Evolutionary conservation across 1,284 basidiomycete genomes (phyloP), one percentile per base, ranked within the genome.

Genomic region (Neotropicomus parvogracilis): DNA sequence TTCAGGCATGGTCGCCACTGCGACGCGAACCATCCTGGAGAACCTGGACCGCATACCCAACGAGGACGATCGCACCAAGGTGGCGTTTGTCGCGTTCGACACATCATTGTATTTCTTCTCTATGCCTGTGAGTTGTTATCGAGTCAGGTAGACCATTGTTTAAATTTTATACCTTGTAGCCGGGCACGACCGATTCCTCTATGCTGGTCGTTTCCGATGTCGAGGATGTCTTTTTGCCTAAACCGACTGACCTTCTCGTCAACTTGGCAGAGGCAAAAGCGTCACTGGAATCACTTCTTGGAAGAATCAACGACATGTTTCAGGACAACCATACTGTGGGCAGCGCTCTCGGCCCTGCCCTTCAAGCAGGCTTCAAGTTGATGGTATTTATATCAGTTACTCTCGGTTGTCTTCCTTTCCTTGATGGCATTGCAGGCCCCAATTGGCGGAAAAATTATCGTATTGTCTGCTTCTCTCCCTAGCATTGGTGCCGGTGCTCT

Each of bases 121-220:
- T 36, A 78, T 98, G 64, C 73, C 84, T 26, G 85, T 85, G 53
- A 50, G 82, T 74, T 28, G 19, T 29, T 49, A 37, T 44, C 24
- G 13, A 27, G 14, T 21, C 3, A 33, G 7, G n/a, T 46, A 9
- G 14, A 29, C 26, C 2, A 8, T 34, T 33, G 20, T 40, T 44
- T 53, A 19, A 52, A 19, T 21, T 5, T 0, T 27, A 21, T 44
- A 40, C 4, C 27, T 26, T 54, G 26, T 49, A 91, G 85, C 80
- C 92, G 36, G 93, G 88, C 20, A 77, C 81, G 17, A 76, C 87
- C 0, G 95, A 99, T 36, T 84, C 93, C 1, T 82, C 84, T 14
- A 97, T 99, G 94, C 81, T 99, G 33, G 95, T 99, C 36, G 94
- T 99, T 6, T 93, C 93, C 6, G 97, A 99, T 65, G 80, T 95